Percentiles rank a stretch among this genome's conserved stretches.
Evolutionary conservation across 2,329 filamentous ascomycete genomes (phyloP).

Genomic region (Ophiostoma novo-ulmi): DNA sequence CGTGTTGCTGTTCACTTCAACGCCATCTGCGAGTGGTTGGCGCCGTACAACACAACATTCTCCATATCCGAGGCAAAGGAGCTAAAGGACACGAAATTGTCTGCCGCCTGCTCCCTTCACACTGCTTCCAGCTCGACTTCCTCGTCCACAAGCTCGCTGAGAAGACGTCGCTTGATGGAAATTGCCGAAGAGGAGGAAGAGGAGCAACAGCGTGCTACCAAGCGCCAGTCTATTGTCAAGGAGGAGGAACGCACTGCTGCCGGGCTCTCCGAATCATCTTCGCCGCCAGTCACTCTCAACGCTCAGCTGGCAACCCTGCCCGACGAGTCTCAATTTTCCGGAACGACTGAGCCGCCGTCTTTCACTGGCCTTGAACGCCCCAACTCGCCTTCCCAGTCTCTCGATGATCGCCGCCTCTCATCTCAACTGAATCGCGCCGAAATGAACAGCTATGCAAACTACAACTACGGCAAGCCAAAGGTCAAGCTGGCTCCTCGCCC

Average conservation of each 20-base stretch:
- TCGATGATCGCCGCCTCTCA: conserved; percentile 44
- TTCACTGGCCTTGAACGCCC: conserved; percentile 33
- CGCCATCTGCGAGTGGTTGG: conserved; percentile 64
- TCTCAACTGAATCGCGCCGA: conserved; percentile 51
- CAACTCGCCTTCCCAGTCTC: conserved; percentile 44
- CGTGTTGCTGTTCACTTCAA: conserved; percentile 72
- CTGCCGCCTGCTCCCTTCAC: conserved; percentile 82
- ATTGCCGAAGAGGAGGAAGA: conserved; percentile 90
- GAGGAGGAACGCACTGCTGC: conserved; percentile 26
- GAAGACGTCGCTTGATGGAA: conserved; percentile 74
- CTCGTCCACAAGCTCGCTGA: conserved; percentile 75
- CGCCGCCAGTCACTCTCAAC: conserved; percentile 46
- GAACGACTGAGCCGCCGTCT: conserved; percentile 41
- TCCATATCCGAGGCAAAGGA: conserved; percentile 69
- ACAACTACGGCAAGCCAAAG: conserved; percentile 63
- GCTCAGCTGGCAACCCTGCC: conserved; percentile 48
- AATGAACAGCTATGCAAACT: conserved; percentile 45
- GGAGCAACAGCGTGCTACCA: conserved; percentile 49
- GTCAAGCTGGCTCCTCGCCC: conserved; percentile 85
- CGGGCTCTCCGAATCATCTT: conserved; percentile 25
- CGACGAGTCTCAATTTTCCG: conserved; percentile 47
- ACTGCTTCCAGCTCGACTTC: conserved; percentile 80
- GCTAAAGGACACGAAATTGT: conserved; percentile 81
- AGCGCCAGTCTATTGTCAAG: conserved; percentile 52
- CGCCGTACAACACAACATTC: conserved; percentile 81